These are phyloP conservation scores for Nemania abortiva DNA, from an alignment of 2,329 filamentous ascomycete species.

Conservation along the genomic window DNA sequence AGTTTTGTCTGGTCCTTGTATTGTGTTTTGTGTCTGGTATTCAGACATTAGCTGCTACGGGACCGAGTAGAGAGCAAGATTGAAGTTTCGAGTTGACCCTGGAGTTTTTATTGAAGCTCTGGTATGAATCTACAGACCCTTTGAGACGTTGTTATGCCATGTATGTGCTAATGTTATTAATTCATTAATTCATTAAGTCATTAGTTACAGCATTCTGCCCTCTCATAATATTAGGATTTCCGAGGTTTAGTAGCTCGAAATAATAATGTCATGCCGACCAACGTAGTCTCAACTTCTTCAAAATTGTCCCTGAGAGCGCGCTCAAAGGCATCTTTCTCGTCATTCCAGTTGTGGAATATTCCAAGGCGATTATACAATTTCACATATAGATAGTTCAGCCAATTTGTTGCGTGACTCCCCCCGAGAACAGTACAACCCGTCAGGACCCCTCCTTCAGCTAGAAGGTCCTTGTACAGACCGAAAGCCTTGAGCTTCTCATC, in stretches of 20 bases:
- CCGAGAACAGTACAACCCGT: slow-evolving; percentile 56
- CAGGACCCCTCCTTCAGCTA: slow-evolving; percentile 54
- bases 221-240: not conserved
- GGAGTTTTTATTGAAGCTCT: no score
- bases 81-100: no score
- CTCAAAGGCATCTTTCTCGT: slow-evolving; percentile 52
- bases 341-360: slow-evolving; percentile 57
- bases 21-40: no score
- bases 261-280: slow-evolving; percentile 56
- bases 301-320: slow-evolving; percentile 53
- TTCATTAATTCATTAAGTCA: not conserved
- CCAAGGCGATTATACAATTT: slow-evolving; percentile 53
- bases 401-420: slow-evolving; percentile 45
- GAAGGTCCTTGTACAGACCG: slow-evolving; percentile 48
- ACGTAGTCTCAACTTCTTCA: slow-evolving; percentile 54
- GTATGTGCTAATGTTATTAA: no score
- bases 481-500: slow-evolving; percentile 51
- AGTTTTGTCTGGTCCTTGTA: not conserved
- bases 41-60: no score
- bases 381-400: slow-evolving; percentile 47
- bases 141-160: no score
- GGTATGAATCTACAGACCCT: no score
- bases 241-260: slow-evolving; percentile 50
- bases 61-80: no score
- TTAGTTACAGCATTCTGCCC: not conserved